These are phyloP conservation scores for Thuja plicata DNA, from an alignment of 83 land plant species.

Conservation along the genomic window DNA sequence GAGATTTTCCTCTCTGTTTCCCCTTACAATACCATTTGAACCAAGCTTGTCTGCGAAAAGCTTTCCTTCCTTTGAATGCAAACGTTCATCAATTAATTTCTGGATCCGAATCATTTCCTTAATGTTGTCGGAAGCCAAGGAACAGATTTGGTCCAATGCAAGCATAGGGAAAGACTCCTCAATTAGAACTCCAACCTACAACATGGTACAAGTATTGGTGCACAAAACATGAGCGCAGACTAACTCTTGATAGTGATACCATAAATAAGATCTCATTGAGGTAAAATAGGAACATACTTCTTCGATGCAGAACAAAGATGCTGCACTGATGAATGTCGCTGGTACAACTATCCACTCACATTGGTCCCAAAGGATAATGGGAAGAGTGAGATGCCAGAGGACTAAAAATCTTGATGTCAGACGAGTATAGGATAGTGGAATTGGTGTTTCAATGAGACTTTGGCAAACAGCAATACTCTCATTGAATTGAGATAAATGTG, in stretches of 20 bases:
- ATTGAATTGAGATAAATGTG: constrained; percentile 65
- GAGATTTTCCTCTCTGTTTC: background rate
- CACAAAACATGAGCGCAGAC: background rate
- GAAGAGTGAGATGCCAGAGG: constrained; percentile 90
- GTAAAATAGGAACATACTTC: constrained; percentile 47
- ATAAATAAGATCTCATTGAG: background rate
- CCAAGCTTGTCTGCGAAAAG: background rate
- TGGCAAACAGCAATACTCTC: constrained; percentile 78
- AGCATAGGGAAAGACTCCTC: constrained; percentile 95
- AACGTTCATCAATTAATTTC: background rate
- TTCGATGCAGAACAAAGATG: constrained; percentile 90
- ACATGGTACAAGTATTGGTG: background rate
- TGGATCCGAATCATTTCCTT: constrained; percentile 41
- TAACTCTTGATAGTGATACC: background rate
- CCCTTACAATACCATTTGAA: background rate
- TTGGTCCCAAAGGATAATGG: constrained; percentile 90
- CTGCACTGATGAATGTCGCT: constrained; percentile 91
- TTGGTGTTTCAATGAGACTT: constrained; percentile 77
- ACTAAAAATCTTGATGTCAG: constrained; percentile 92
- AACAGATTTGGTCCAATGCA: constrained; percentile 74
- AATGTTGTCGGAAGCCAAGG: constrained; percentile 44
- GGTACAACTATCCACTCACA: constrained; percentile 92
- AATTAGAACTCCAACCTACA: constrained; percentile 92
- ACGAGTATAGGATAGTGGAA: constrained; percentile 92
- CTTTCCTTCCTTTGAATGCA: background rate